These are phyloP conservation scores for Ogataea hybrid DNA, from an alignment of 1,139 yeast species.

Conservation along the genomic window DNA sequence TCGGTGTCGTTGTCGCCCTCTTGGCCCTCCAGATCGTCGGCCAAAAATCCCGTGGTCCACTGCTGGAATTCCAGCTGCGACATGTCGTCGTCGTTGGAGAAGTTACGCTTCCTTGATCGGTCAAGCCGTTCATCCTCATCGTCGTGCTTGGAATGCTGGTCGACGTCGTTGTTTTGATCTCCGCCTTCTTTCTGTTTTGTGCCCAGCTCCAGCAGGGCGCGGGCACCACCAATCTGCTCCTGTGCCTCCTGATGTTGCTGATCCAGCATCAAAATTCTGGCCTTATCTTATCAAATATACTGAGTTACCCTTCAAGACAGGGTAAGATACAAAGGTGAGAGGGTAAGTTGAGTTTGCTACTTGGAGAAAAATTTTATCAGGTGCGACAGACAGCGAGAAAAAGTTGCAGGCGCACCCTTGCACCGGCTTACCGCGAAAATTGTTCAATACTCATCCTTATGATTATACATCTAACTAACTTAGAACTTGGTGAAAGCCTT, in stretches of 20 bases:
- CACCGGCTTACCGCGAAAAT: constrained; percentile 2
- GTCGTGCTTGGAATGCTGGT: constrained; percentile 31
- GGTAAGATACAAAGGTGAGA: constrained; percentile 17
- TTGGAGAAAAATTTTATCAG: background rate
- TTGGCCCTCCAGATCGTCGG: constrained; percentile 37
- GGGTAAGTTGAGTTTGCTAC: constrained; percentile 4
- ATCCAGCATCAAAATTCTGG: constrained; percentile 7
- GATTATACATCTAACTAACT: constrained; percentile 31
- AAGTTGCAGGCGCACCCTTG: constrained; percentile 1
- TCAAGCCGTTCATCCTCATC: constrained; percentile 61
- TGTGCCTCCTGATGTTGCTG: constrained; percentile 13
- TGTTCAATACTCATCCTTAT: constrained; percentile 10
- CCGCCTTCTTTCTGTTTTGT: constrained; percentile 21
- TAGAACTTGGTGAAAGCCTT: constrained; percentile 97
- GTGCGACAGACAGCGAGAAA: background rate
- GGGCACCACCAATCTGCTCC: constrained; percentile 27
- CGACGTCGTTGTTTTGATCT: constrained; percentile 11
- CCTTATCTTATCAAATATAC: constrained; percentile 12
- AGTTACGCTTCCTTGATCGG: constrained; percentile 29
- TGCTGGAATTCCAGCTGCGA: constrained; percentile 46
- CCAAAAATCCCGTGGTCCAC: constrained; percentile 51
- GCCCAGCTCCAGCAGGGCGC: constrained; percentile 26
- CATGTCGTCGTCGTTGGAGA: constrained; percentile 37
- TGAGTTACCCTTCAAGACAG: constrained; percentile 24
- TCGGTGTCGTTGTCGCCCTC: constrained; percentile 17